phyloP scores from a whole-genome alignment of 345 rosid genomes.

The Pistacia atlantica region DNA sequence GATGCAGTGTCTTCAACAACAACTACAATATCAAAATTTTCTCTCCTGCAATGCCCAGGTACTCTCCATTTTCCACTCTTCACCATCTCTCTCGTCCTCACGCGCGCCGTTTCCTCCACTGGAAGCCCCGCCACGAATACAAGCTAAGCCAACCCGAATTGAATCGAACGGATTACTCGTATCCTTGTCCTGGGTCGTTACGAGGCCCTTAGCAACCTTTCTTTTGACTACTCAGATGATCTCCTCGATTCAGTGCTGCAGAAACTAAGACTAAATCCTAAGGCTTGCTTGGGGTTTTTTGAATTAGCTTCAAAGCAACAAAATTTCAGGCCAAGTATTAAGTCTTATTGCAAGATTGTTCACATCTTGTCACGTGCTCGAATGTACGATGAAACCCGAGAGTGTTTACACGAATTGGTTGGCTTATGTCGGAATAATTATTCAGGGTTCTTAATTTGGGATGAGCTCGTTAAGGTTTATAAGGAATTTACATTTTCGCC shows the following conservation, averaged over 20 bases:
- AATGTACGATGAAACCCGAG: conserved; percentile 62
- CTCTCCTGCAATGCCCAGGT: conserved; percentile 40
- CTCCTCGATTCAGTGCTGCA: conserved; percentile 70
- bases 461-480: conserved; percentile 56
- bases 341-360: conserved; percentile 68
- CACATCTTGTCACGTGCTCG: conserved; percentile 81
- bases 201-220: conserved; percentile 55
- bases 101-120: conserved; percentile 34
- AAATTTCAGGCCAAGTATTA: conserved; percentile 55
- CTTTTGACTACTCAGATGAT: conserved; percentile 61
- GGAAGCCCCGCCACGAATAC: conserved; percentile 67
- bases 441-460: conserved; percentile 51
- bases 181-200: conserved; percentile 63
- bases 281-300: conserved; percentile 67
- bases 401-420: conserved; percentile 51
- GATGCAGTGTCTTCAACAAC: neutral
- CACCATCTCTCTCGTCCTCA: conserved; percentile 35
- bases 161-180: conserved; percentile 64
- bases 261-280: conserved; percentile 57
- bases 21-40: neutral
- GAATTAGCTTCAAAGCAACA: conserved; percentile 61
- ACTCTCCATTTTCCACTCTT: conserved; percentile 29
- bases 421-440: conserved; percentile 48
- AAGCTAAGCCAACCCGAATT: conserved; percentile 56
- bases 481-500: conserved; percentile 62